Conservation (phyloP, 2,329 filamentous ascomycete genomes). For the Raffaelea ambrosiae region DNA sequence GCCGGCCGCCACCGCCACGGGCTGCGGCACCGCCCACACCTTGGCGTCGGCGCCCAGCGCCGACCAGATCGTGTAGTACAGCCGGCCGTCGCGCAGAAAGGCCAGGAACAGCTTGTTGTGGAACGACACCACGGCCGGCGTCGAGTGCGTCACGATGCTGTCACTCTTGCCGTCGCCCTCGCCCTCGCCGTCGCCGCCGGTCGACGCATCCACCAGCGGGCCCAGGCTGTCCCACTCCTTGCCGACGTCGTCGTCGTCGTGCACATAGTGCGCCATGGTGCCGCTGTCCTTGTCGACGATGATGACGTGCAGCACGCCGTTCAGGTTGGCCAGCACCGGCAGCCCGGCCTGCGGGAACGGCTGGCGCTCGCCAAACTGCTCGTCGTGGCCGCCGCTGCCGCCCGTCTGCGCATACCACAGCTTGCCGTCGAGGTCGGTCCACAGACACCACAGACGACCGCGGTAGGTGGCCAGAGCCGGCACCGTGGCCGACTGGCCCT, state of each 20-base stretch:
- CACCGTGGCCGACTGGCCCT: conserved; percentile 21
- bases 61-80: conserved; percentile 20
- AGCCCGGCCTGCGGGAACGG: conserved; percentile 21
- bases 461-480: conserved; percentile 25
- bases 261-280: conserved; percentile 22
- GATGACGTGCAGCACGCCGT: conserved; percentile 24
- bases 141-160: conserved; percentile 17
- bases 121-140: conserved; percentile 22
- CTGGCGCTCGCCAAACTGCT: conserved; percentile 17
- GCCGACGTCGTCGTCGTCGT: conserved; percentile 19
- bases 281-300: conserved; percentile 18
- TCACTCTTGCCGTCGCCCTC: conserved; percentile 11
- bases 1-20: conserved; percentile 2
- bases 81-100: conserved; percentile 18
- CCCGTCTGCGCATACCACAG: conserved; percentile 24
- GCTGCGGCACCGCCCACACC: conserved; percentile 12
- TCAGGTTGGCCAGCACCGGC: conserved; percentile 23
- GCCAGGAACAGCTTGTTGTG: conserved; percentile 25
- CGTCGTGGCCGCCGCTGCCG: conserved; percentile 12
- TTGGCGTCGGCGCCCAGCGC: conserved; percentile 12
- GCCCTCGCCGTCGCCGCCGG: no score
- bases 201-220: conserved; percentile 8
- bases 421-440: conserved; percentile 21
- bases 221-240: conserved; percentile 17
- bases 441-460: conserved; percentile 26